Base-by-base conservation (phyloP, 805 yeast genomes). In the Ogataea polymorpha region DNA sequence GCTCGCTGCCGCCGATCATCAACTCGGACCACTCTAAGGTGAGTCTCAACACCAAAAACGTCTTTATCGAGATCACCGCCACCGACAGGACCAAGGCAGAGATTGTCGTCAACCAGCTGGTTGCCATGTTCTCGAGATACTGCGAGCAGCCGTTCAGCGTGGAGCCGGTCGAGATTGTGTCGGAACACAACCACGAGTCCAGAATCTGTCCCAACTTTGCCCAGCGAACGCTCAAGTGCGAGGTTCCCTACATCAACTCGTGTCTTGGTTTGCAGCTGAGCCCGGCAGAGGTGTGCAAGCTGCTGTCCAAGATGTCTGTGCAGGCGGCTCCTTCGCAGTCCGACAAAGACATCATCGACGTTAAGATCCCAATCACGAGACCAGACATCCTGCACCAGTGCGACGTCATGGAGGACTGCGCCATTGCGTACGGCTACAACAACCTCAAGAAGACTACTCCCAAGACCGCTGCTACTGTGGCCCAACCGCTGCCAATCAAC, bases 331-430 rank as follows among this genome's bases (percentile, higher is more conserved):
- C 79, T 23, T 68, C 82, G 4, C 48, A 64, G 3, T 53, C 61
- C 1, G 72, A 77, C 50, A 55, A 66, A 6, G 71, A 79, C 48
- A 59, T 77, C 28, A 59, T 86, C 37, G 78, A 79, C 38, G 90
- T 89, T 42, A 61, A 67, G 27, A 79, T 93, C 45, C 99, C 99
- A 49, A 82, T 87, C 57, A 93, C 99, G 27, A 85, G 99, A 72
- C 82, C 98, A 9, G 99, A 93, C 66, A 77, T 93, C 48, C 74
- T 93, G 58, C 99, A 93, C 66, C 95, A 88, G 63, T 91, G 98
- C 74, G 99, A 93, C 67, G 82, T 93, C 52, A 86, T 93, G 95
- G 99, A 93, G 67, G 99, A 93, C 65, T 96, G 91, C 35, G 99
- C 96, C 35, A 84, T 93, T 59, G 95, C 88, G 23, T 93, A 88